Evolutionary conservation across 1,139 yeast genomes (phyloP).

Genomic region (Geotrichum fermentans): DNA sequence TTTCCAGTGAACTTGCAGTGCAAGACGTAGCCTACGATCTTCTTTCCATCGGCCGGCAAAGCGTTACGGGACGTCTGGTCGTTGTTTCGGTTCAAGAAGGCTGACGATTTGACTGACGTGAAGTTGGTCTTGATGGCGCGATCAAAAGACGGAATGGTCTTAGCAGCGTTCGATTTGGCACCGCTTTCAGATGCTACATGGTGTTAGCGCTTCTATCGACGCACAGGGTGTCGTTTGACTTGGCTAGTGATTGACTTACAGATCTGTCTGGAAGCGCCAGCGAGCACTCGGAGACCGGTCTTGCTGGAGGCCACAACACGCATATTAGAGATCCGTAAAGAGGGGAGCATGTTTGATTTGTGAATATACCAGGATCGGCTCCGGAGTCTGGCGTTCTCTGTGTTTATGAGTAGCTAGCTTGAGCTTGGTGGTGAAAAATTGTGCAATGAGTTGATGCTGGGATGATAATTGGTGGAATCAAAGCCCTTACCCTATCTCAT

Average conservation of each 20-base stretch:
- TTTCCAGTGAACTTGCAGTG: slow-evolving; percentile 76
- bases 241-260: background rate
- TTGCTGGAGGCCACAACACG: background rate
- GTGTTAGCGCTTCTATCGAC: background rate
- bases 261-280: background rate
- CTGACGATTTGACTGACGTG: slow-evolving; percentile 5
- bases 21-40: slow-evolving; percentile 55
- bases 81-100: slow-evolving; percentile 1
- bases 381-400: background rate
- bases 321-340: background rate
- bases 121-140: slow-evolving; percentile 9
- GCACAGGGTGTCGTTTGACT: background rate
- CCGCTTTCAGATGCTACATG: slow-evolving; percentile 1
- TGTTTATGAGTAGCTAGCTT: background rate
- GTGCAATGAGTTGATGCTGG: background rate
- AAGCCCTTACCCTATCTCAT: slow-evolving; percentile 4
- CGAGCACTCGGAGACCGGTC: background rate
- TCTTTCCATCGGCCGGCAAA: slow-evolving; percentile 29
- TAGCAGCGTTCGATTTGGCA: background rate
- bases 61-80: background rate
- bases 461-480: background rate
- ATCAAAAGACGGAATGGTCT: background rate
- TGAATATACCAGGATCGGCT: background rate
- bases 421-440: background rate
- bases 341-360: background rate